phyloP scores from a whole-genome alignment of 2,329 filamentous ascomycete genomes.

The Podosphaera xanthii region DNA sequence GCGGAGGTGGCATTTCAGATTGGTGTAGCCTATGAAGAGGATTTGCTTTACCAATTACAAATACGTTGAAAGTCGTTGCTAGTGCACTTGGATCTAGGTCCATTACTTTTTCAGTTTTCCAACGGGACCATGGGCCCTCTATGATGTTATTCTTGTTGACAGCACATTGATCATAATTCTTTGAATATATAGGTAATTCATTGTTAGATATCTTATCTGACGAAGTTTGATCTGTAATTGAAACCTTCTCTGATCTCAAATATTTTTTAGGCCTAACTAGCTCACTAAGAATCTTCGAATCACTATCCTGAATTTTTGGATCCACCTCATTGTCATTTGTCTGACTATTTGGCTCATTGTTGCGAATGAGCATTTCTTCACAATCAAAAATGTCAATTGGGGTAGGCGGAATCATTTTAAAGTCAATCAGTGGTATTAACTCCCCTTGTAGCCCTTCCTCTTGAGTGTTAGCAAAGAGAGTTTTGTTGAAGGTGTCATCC shows the following conservation, averaged over 20 bases:
- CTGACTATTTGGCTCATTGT: neutral
- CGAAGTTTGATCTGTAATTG: neutral
- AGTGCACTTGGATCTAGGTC: neutral
- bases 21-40: neutral
- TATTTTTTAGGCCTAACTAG: neutral
- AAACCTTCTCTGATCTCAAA: neutral
- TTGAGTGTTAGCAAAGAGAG: neutral
- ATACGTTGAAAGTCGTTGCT: neutral
- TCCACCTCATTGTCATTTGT: neutral
- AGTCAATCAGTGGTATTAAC: neutral
- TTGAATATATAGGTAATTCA: neutral
- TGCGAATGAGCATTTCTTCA: neutral
- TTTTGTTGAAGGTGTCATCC: neutral
- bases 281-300: neutral
- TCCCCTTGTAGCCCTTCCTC: neutral
- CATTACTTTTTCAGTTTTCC: neutral
- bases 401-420: neutral
- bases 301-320: too few species aligned
- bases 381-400: neutral
- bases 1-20: neutral
- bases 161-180: neutral
- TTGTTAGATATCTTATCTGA: neutral
- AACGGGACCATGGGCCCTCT: neutral
- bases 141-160: neutral
- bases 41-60: neutral